Evolutionary conservation across 805 yeast species (phyloP), one percentile per base, ranked within the genome.

Genomic region (Wilhelminamyces savonicus): DNA sequence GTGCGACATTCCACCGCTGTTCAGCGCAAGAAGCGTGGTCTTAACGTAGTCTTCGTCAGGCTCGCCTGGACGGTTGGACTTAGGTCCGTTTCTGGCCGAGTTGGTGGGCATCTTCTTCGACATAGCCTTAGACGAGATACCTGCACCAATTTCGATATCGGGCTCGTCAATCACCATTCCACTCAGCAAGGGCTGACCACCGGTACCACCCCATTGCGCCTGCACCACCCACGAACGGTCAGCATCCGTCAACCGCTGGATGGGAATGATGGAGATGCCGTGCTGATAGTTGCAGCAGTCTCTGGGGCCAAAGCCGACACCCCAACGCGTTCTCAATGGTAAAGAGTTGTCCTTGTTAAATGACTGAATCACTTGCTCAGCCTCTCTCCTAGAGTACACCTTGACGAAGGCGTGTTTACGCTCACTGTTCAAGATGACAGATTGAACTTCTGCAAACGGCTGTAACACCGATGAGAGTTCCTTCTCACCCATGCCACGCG

Each of bases 301-400:
- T 64, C 98, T 77, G 31, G 98, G 98, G 4, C 98, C 98, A 50
- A 83, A 92, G 1, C 98, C 98, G 39, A 92, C 97, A 43, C 97
- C 98, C 98, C 98, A 92, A 52, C 96, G 74, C 4, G 94, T 84
- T 59, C 97, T 75, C 43, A 92, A 65, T 43, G 75, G 63, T 51
- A 64, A 60, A 7, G 73, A 56, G 23, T 82, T 80, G 38, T 78
- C 79, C 43, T 78, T 76, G 48, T 76, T 76, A 61, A 88, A 86
- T 24, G 77, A 73, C 23, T 72, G 66, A 34, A 86, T 71, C 10
- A 87, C 87, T 37, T 68, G 74, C 53, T 84, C 96, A 18, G 98
- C 98, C 56, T 90, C 97, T 21, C 68, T 71, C 58, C 98, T 75
- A 14, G 94, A 84, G 53, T 82, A 86, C 16, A 88, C 94, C 59